phyloP scores from a whole-genome alignment of 2,329 filamentous ascomycete species.

The Cladosporium sp. region DNA sequence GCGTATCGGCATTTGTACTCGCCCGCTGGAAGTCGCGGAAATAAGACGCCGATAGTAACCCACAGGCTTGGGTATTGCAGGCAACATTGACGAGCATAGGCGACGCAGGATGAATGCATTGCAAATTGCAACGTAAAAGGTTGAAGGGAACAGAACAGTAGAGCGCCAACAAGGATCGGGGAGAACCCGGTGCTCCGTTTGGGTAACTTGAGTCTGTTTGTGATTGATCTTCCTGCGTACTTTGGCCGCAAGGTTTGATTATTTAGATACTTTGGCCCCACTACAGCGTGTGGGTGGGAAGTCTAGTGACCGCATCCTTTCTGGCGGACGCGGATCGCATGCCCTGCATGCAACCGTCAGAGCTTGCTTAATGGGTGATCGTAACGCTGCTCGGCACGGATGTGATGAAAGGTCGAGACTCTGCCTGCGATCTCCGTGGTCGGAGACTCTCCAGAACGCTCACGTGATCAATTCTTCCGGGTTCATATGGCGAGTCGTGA shows the following conservation, averaged over 20 bases:
- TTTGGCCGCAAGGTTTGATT: slow-evolving; percentile 14
- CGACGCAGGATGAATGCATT: not conserved
- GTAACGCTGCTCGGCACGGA: slow-evolving; percentile 4
- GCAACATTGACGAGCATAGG: slow-evolving; percentile 1
- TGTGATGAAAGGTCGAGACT: slow-evolving; percentile 19
- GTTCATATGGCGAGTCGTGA: not conserved
- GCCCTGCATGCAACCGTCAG: slow-evolving; percentile 14
- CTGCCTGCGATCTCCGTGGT: not conserved
- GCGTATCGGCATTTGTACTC: slow-evolving; percentile 3
- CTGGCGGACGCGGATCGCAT: slow-evolving; percentile 1
- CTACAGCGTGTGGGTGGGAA: slow-evolving; percentile 1
- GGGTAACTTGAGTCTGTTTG: not conserved
- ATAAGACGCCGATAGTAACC: slow-evolving; percentile 7
- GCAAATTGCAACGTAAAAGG: not conserved
- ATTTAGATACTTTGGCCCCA: slow-evolving; percentile 13
- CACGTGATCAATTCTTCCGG: not conserved
- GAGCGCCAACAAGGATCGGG: slow-evolving; percentile 4
- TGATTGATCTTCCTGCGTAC: slow-evolving; percentile 6
- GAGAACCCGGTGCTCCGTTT: not conserved
- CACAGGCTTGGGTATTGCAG: not conserved
- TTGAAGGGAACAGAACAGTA: not conserved
- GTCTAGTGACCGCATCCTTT: slow-evolving; percentile 6
- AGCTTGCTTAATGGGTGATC: slow-evolving; percentile 7
- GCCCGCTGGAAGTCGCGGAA: slow-evolving; percentile 5
- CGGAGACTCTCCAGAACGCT: not conserved